These are phyloP conservation scores for Saccharomycopsis schoenii DNA, from an alignment of 805 yeast genomes.

Conservation along the genomic window DNA sequence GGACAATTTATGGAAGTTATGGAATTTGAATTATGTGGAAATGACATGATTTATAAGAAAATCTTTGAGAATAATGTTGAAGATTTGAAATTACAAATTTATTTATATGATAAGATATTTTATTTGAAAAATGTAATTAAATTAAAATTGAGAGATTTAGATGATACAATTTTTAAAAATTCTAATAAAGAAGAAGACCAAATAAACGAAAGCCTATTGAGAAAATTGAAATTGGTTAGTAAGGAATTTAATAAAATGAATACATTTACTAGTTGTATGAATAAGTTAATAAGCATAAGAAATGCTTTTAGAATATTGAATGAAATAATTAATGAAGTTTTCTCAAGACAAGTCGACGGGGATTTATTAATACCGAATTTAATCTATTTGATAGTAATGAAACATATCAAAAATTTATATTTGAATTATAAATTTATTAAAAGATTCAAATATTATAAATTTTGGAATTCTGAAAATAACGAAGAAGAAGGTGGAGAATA, in stretches of 20 bases:
- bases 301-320: slow-evolving; percentile 4
- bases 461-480: slow-evolving; percentile 10
- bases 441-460: slow-evolving; percentile 12
- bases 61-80: slow-evolving; percentile 14
- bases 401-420: slow-evolving; percentile 11
- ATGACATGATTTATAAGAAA: slow-evolving; percentile 11
- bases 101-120: slow-evolving; percentile 9
- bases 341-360: slow-evolving; percentile 6
- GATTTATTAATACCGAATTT: slow-evolving; percentile 14
- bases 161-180: slow-evolving; percentile 1
- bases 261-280: slow-evolving; percentile 10
- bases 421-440: slow-evolving; percentile 14
- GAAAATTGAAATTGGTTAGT: slow-evolving; percentile 6
- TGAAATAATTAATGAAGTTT: not conserved
- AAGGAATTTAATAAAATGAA: slow-evolving; percentile 9
- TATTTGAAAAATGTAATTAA: slow-evolving; percentile 9
- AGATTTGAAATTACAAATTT: slow-evolving; percentile 11
- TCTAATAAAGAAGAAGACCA: not conserved
- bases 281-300: slow-evolving; percentile 10
- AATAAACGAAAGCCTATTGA: slow-evolving; percentile 5
- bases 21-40: slow-evolving; percentile 11
- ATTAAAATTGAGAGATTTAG: slow-evolving; percentile 7
- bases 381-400: slow-evolving; percentile 10
- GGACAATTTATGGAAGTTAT: slow-evolving; percentile 10
- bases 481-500: slow-evolving; percentile 11